Conservation (phyloP, 1,284 basidiomycete species). For the Trametes polyzona region DNA sequence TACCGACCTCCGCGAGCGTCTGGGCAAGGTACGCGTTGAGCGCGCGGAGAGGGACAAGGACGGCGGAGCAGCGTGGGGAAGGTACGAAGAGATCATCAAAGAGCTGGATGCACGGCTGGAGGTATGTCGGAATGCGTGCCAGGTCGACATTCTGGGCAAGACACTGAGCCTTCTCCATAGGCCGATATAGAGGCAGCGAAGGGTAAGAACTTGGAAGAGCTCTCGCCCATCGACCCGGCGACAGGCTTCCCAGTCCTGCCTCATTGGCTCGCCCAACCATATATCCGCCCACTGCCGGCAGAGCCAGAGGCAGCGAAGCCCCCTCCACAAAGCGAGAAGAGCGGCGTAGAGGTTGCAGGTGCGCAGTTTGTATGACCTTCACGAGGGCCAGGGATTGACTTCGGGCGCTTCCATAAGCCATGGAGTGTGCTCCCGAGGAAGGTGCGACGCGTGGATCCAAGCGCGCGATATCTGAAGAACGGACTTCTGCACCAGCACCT, state of each 20-base stretch:
- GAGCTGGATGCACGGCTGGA: constrained; percentile 74
- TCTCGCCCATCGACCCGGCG: constrained; percentile 51
- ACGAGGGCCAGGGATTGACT: not conserved
- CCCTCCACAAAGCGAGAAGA: constrained; percentile 9
- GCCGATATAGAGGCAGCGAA: constrained; percentile 47
- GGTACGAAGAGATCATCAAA: constrained; percentile 64
- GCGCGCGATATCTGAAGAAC: constrained; percentile 20
- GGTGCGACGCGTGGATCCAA: constrained; percentile 18
- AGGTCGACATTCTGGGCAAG: no score
- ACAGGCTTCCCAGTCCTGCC: constrained; percentile 70
- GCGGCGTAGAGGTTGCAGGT: constrained; percentile 20
- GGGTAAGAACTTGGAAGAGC: constrained; percentile 44
- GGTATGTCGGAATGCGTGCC: constrained; percentile 39
- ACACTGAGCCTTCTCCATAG: constrained; percentile 31
- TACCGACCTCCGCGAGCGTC: constrained; percentile 71
- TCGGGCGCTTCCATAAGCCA: not conserved
- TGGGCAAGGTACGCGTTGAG: constrained; percentile 57
- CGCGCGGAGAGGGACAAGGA: constrained; percentile 41
- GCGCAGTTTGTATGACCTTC: not conserved
- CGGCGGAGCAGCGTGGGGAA: constrained; percentile 47
- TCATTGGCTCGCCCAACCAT: constrained; percentile 87
- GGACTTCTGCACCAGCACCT: not conserved
- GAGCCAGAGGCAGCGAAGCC: constrained; percentile 19
- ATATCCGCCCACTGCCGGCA: constrained; percentile 59
- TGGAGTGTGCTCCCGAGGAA: constrained; percentile 8